Evolutionary conservation across 495 filamentous ascomycete genomes (phyloP), one percentile per base, ranked within the genome.

Genomic region (Daldinia grandis): DNA sequence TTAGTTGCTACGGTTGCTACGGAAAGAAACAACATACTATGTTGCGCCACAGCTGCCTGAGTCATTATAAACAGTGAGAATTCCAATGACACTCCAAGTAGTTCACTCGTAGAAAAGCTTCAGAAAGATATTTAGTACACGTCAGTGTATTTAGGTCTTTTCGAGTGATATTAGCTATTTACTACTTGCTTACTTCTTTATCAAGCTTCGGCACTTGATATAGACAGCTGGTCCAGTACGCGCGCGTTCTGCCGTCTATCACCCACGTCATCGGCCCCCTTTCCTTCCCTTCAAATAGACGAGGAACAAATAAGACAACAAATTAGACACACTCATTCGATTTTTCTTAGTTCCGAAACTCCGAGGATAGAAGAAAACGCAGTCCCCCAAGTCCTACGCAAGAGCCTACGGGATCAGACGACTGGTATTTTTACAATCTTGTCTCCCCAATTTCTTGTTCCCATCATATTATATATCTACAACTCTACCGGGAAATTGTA

Each of bases 341-440:
- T 56, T 19, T 55, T 35, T n/a, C 47, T 40, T 67, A 72, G 6
- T 51, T 58, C 59, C 64, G 69, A 64, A 63, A 25, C 50, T 63
- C 69, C 69, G 69, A 72, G 58, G 35, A 3, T 33, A 33, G 53
- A 25, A n/a, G n/a, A 55, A 53, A 12, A 62, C 37, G 14, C 40
- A 58, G 49, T 15, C 10, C 44, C 31, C 38, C 40, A 53, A 49
- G 25, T 24, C 62, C 5, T 66, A 59, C 58, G 47, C 54, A 66
- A 66, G 53, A 40, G 37, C 40, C 53, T 53, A 31, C 21, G 24
- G 53, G 25, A 28, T 57, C 51, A 27, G 31, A 28, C 44, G 28
- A 30, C 49, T 55, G 21, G 30, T 64, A 59, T 67, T 37, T 35
- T 50, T 44, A 59, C 47, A 53, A 21, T 25, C 49, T 28, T 31